Evolutionary conservation across 768 basidiomycete species (phyloP), one percentile per base, ranked within the genome.

Genomic region (Paxillus rubicundulus): DNA sequence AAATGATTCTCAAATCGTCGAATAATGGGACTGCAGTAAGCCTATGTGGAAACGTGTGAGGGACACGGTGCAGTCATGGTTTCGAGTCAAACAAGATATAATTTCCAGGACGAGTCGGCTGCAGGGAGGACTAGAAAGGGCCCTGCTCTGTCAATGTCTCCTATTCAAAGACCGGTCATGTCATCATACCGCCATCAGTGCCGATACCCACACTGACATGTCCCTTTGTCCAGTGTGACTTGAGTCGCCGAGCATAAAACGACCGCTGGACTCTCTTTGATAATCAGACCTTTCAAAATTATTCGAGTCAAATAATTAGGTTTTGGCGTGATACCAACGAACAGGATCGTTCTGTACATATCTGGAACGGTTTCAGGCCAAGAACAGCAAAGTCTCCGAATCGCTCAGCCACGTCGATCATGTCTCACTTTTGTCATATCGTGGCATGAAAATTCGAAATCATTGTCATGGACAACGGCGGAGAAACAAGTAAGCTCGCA

Each of bases 371-470:
- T 58, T 48, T 13, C 49, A 51, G 57, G 53, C 60, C 61, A 61
- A 65, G 56, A 50, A 54, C 53, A 52, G 63, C 62, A 58, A 56
- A 39, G 52, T 43, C 45, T 40, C 24, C 24, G 27, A 13, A 49
- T 45, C 42, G 52, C 30, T 58, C 56, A 58, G 57, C 58, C 68
- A 48, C 59, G 64, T 70, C 75, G 78, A 79, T 78, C 76, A 74
- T 75, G 77, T 78, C 76, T 79, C 76, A 76, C 56, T 61, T 64
- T 62, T 68, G 57, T 68, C 68, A 68, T 62, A 47, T 50, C 45
- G 24, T 45, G 39, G 45, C 49, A 45, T 50, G 55, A n/a, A 45
- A 56, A 53, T 46, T 57, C 45, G 53, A 55, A 50, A 53, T 55
- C 17, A 13, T 21, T 16, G 17, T 21, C 33, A 33, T 14, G 12